Evolutionary conservation across 1,284 basidiomycete species (phyloP), one percentile per base, ranked within the genome.

Genomic region (Cutaneotrichosporon sp.): DNA sequence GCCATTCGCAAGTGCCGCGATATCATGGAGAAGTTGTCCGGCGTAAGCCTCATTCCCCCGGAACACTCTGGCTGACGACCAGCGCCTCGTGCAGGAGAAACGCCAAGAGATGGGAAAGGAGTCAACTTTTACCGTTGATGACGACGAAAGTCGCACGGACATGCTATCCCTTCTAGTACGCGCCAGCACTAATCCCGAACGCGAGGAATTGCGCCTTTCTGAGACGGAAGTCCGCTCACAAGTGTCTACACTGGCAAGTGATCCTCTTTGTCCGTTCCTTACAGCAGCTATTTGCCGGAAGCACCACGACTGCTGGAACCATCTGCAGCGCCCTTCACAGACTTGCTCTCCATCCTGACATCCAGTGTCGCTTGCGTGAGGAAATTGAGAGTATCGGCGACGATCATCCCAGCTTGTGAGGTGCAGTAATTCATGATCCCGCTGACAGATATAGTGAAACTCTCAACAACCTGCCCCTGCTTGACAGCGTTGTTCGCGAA

Each of bases 241-340:
- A 69, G 86, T 90, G 55, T 82, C 83, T 9, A 88, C 85, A 0
- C 86, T 90, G 66, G 79, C 90, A 39, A 46, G 70, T 61, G 7
- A 4, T 5, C 17, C 5, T 19, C 20, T 27, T 20, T 16, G 7
- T 5, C 5, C 11, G 16, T 2, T 16, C 26, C 46, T 45, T 8
- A 55, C 49, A 5, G 4, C 49, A 71, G 70, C 67, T 73, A 55
- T 57, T 72, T 0, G 72, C 73, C 2, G 88, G 88, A 0, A 86
- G 89, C 68, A 88, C 90, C 66, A 90, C 89, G 0, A 85, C 83
- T 0, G 82, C 82, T 0, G 83, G 82, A 0, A 82, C 84, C 1
- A 75, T 87, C 2, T 81, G 84, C 5, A 90, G 87, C 87, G 81
- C 10, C 69, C 72, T 88, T 2, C 83, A 83, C 66, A 79, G 81